Evolutionary conservation across 495 filamentous ascomycete genomes (phyloP).

Genomic region (Polyplosphaeria fusca): DNA sequence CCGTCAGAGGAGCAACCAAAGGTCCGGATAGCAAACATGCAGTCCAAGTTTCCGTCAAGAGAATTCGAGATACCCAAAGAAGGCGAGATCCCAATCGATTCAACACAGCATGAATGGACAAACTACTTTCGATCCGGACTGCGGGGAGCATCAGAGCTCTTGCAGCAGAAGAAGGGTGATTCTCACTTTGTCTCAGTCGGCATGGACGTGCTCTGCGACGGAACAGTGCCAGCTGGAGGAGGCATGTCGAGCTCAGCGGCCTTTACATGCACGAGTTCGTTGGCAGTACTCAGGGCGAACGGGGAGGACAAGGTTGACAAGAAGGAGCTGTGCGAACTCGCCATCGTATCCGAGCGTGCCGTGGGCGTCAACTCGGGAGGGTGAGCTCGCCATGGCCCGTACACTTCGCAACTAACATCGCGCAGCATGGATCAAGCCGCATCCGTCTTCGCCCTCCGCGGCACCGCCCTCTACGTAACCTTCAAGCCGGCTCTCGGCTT

Average conservation of each 20-base stretch:
- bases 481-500: slow-evolving; percentile 79
- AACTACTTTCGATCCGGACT: slow-evolving; percentile 97
- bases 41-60: slow-evolving; percentile 70
- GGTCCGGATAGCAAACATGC: slow-evolving; percentile 74
- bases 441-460: slow-evolving; percentile 83
- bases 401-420: slow-evolving; percentile 3
- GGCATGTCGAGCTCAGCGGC: slow-evolving; percentile 92
- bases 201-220: slow-evolving; percentile 87
- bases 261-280: slow-evolving; percentile 84
- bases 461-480: slow-evolving; percentile 82
- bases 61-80: slow-evolving; percentile 67
- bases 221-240: slow-evolving; percentile 85
- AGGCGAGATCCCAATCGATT: slow-evolving; percentile 44
- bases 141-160: slow-evolving; percentile 71
- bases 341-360: slow-evolving; percentile 88
- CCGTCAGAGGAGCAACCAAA: slow-evolving; percentile 45
- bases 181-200: slow-evolving; percentile 68
- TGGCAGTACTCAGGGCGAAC: slow-evolving; percentile 85
- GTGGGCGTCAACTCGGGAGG: slow-evolving; percentile 97
- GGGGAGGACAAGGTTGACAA: slow-evolving; percentile 77
- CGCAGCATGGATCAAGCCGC: slow-evolving; percentile 93
- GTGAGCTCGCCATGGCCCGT: slow-evolving; percentile 46
- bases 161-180: slow-evolving; percentile 60
- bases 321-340: slow-evolving; percentile 81
- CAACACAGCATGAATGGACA: slow-evolving; percentile 71